Evolutionary conservation across 2,329 filamentous ascomycete genomes (phyloP), one percentile per base, ranked within the genome.

Genomic region (Fusarium pilosicola): DNA sequence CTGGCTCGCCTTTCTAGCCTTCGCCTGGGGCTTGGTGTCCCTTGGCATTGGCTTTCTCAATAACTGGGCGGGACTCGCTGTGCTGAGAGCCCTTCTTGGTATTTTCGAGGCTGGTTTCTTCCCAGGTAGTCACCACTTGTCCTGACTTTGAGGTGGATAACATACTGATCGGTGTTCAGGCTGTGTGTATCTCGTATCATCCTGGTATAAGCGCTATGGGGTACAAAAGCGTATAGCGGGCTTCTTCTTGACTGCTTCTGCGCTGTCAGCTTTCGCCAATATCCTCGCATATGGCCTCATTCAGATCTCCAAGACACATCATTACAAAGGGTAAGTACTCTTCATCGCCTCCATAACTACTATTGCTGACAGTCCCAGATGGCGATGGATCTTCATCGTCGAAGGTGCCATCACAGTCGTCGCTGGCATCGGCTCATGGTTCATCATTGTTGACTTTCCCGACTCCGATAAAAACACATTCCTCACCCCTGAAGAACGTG

Each of bases 321-420:
- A 61, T 2, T 74, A 71, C 14, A 74, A 74, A 20, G 66, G 70
- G 70, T 59, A 5, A 28, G 41, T 7, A 41, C 5, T 39, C 10
- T 39, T 39, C 12, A 39, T 39, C 7, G 6, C 7, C 38, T 22
- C 20, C 13, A 22, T 7, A 6, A 22, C 12, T 8, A 22, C 38
- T 22, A 39, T 0, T 22, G 20, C 38, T 39, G 11, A 22, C 11
- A 39, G 8, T 5, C 10, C 6, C 41, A 42, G 44, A 46, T 74
- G 71, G 71, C 57, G 71, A 1, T 71, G 71, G 71, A 74, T 74
- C 18, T 74, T 71, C n/a, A 74, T 74, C n/a, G 22, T 74, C 2
- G 70, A 74, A 22, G 71, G 71, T 17, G 59, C 62, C 6, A 61
- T 74, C 3, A 74, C 71, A 8, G 66, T 74, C 2, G 3, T 74